Conservation (phyloP, 306 rosid genomes). For the Carpinus fangiana region DNA sequence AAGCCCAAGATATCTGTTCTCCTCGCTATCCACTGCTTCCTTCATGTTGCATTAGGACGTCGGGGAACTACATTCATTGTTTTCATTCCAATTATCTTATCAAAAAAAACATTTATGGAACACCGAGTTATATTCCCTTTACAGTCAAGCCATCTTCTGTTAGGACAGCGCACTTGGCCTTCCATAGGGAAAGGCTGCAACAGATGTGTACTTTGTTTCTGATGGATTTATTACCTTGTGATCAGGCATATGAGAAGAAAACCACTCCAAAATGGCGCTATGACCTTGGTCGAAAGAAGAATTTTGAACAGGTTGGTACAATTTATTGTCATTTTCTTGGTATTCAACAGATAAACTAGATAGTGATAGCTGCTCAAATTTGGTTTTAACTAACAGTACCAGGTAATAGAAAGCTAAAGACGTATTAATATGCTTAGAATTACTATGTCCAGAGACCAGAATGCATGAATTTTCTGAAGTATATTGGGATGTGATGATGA, state of each 20-base stretch:
- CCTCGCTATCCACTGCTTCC: too few species aligned
- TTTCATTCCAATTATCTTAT: too few species aligned
- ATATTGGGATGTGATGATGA: neutral
- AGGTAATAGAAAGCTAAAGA: neutral
- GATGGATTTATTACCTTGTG: slow-evolving; percentile 32
- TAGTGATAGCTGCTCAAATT: neutral
- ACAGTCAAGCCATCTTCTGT: neutral
- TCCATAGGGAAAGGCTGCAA: slow-evolving; percentile 3
- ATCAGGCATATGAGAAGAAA: slow-evolving; percentile 97
- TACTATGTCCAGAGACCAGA: neutral
- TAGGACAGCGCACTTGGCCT: neutral
- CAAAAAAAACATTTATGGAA: neutral
- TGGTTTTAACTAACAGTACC: neutral
- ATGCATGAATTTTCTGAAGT: neutral
- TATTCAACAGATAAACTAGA: too few species aligned
- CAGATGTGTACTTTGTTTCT: slow-evolving; percentile 21
- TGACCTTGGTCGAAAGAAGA: slow-evolving; percentile 91
- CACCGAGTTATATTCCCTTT: neutral
- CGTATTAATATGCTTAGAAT: neutral
- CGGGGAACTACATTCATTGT: too few species aligned
- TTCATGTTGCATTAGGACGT: too few species aligned
- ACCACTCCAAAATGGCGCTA: slow-evolving; percentile 94
- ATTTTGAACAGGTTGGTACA: slow-evolving; percentile 86
- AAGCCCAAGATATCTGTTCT: too few species aligned
- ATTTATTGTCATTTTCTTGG: neutral